These are phyloP conservation scores for Candida sphagnicola DNA, from an alignment of 805 yeast genomes.

Conservation along the genomic window DNA sequence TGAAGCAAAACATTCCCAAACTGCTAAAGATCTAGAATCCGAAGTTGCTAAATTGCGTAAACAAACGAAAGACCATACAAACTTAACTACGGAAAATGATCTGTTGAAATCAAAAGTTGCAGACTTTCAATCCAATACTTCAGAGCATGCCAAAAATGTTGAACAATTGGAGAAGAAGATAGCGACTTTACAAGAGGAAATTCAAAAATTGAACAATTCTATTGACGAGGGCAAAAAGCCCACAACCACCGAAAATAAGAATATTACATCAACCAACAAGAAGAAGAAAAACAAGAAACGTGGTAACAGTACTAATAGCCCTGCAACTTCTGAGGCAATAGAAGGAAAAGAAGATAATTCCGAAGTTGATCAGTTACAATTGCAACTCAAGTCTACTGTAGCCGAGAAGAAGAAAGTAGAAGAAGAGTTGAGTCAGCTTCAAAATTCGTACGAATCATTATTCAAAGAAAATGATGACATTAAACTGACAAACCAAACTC, in stretches of 20 bases:
- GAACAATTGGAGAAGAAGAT: neutral
- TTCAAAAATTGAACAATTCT: neutral
- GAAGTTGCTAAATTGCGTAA: constrained; percentile 7
- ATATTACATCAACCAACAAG: constrained; percentile 5
- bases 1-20: neutral
- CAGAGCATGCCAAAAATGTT: neutral
- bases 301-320: neutral
- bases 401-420: constrained; percentile 12
- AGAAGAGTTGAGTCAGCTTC: constrained; percentile 13
- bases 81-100: constrained; percentile 1
- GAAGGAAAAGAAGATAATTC: neutral
- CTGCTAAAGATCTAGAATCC: neutral
- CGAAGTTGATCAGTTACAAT: constrained; percentile 9
- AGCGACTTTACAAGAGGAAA: neutral
- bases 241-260: no score
- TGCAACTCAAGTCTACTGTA: neutral
- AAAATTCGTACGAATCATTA: constrained; percentile 16
- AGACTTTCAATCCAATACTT: neutral
- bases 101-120: neutral
- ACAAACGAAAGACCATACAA: constrained; percentile 12
- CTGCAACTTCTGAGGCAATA: neutral
- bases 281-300: constrained; percentile 14
- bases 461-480: constrained; percentile 13
- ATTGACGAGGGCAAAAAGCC: neutral
- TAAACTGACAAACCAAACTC: constrained; percentile 8